A percentile compares a stretch with the other conserved stretches of the same genome.
Evolutionary conservation across 371 early-diverging fungal genomes (phyloP).

Genomic region (Cokeromyces recurvatus): DNA sequence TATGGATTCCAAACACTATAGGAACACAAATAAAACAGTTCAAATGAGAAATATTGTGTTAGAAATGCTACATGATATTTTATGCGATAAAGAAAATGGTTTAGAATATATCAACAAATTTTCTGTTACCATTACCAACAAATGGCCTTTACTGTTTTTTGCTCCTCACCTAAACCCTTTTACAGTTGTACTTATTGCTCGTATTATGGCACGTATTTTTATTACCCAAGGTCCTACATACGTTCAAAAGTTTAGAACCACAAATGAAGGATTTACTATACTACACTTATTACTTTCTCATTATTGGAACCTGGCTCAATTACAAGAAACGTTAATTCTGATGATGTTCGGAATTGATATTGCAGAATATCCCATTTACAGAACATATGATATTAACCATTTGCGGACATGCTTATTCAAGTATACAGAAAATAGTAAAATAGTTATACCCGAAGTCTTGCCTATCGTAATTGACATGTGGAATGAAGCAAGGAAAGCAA

Average conservation of each 20-base stretch:
- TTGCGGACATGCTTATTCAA: slow-evolving; percentile 33
- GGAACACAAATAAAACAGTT: slow-evolving; percentile 27
- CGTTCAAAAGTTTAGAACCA: slow-evolving; percentile 48
- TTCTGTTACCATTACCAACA: slow-evolving; percentile 58
- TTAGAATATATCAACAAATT: slow-evolving; percentile 40
- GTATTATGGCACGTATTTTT: slow-evolving; percentile 56
- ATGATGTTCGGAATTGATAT: slow-evolving; percentile 63
- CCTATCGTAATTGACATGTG: slow-evolving; percentile 27
- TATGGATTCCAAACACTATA: neutral
- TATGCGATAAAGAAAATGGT: slow-evolving; percentile 42
- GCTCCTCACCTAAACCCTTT: slow-evolving; percentile 49
- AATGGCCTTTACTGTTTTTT: slow-evolving; percentile 71
- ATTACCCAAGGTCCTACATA: slow-evolving; percentile 50
- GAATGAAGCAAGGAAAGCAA: slow-evolving; percentile 21
- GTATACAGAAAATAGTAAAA: slow-evolving; percentile 4
- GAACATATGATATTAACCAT: slow-evolving; percentile 44
- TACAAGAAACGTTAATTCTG: slow-evolving; percentile 55
- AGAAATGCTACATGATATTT: slow-evolving; percentile 68
- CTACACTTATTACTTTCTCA: slow-evolving; percentile 50
- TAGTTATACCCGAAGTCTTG: slow-evolving; percentile 32
- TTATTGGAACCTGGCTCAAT: slow-evolving; percentile 58
- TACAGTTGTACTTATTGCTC: slow-evolving; percentile 54
- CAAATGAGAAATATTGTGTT: slow-evolving; percentile 66
- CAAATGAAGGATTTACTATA: slow-evolving; percentile 61
- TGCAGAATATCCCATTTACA: slow-evolving; percentile 42